Base-by-base conservation (phyloP, 306 rosid genomes). In the Neltuma alba region DNA sequence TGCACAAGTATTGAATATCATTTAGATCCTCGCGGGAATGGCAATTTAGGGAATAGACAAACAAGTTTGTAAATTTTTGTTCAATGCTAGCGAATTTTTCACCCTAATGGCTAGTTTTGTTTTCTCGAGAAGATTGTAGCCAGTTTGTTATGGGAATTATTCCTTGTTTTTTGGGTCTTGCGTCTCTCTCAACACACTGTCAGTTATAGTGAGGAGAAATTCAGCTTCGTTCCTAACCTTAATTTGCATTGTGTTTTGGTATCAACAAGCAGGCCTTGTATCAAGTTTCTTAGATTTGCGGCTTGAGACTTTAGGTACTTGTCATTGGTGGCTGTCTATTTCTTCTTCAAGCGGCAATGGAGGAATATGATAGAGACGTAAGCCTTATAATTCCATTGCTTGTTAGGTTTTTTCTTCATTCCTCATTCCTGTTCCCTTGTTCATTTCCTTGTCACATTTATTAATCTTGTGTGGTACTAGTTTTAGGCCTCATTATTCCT, bases 281-380 rank as follows among this genome's bases (percentile, higher is more conserved):
- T 74, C 44, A 30, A 62, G 44, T 15, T 66, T 63, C 20, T 76
- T 9, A 48, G 14, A 4, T 55, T 79, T 47, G 45, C 66, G 13
- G 66, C 64, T 71, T 47, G 72, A 55, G 80, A 81, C 68, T 34
- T 4, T 54, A 2, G 47, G 28, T 69, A 40, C 55, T 72, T 80
- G 83, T 64, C 21, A 70, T 68, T 64, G 82, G 47, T 48, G 86
- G 70, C 69, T 58, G 21, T 63, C 58, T 70, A 42, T 38, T 72
- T 55, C 38, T 70, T 47, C 64, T 36, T 66, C 62, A 54, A 50
- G 42, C 42, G 11, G 77, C 89, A 75, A 92, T 92, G 97, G 86
- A 86, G 79, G 93, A 86, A 54, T 90, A 86, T 65, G 92, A 83
- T 66, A 81, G 83, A 80, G 85, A 89, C 47, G 97, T 92, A 74